A percentile compares a stretch with the other conserved stretches of the same genome.
Evolutionary conservation across 1,284 basidiomycete species (phyloP).

Genomic region (Gymnopus androsaceus): DNA sequence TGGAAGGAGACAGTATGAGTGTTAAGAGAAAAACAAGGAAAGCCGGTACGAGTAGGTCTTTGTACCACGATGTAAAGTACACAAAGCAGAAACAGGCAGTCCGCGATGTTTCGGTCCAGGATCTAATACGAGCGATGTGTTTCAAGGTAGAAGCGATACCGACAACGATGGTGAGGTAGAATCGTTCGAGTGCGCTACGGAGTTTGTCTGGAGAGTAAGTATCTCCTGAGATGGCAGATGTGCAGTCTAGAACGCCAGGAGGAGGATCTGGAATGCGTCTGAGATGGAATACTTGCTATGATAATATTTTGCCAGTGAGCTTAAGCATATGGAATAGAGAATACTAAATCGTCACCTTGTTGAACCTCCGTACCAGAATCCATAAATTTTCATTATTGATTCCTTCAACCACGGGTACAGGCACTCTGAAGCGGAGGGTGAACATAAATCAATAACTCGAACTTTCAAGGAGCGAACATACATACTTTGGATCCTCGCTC

Average conservation of each 20-base stretch:
- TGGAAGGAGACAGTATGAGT: not conserved
- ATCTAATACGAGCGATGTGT: constrained; percentile 5
- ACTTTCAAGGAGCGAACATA: too few relatives aligned
- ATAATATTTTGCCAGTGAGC: not conserved
- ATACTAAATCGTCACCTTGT: not conserved
- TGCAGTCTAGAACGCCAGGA: not conserved
- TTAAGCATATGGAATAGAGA: not conserved
- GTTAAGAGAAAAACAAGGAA: not conserved
- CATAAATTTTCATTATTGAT: not conserved
- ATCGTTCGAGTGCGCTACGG: not conserved
- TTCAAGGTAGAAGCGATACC: not conserved
- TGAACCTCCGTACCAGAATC: constrained; percentile 1
- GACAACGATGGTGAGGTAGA: not conserved
- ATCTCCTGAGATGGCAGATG: not conserved
- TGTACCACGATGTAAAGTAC: not conserved
- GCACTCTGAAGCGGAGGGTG: not conserved
- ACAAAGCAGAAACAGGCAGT: not conserved
- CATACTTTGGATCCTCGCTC: not conserved
- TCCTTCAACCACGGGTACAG: not conserved
- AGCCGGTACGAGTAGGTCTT: not conserved
- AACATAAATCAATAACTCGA: too few relatives aligned
- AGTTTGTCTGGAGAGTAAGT: not conserved
- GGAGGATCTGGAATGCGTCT: constrained; percentile 1
- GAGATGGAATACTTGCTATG: constrained; percentile 2
- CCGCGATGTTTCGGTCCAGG: constrained; percentile 1